A percentile compares a stretch with the other conserved stretches of the same genome.
Conservation (phyloP, 2,329 filamentous ascomycete genomes). For the Dryadomyces quercivorus region DNA sequence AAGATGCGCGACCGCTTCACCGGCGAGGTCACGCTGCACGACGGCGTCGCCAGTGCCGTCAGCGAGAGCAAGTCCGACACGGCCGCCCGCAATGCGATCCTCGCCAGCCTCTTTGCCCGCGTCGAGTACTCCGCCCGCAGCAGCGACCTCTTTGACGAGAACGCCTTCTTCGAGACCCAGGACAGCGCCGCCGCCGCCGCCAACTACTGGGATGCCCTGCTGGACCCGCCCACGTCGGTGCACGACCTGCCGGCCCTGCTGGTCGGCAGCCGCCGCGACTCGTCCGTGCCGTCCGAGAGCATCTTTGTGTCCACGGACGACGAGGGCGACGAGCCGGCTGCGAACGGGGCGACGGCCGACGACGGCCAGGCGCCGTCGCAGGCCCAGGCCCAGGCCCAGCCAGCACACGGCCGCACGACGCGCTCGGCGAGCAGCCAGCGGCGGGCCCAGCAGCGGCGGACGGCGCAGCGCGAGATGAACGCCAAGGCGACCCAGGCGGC, state of each 20-base stretch:
- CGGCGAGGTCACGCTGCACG: slow-evolving; percentile 42
- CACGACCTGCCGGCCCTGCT: slow-evolving; percentile 30
- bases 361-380: too few species aligned
- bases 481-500: slow-evolving; percentile 28
- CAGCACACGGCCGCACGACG: not conserved
- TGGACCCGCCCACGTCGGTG: slow-evolving; percentile 32
- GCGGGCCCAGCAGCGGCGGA: not conserved
- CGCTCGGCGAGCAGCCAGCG: not conserved
- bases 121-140: slow-evolving; percentile 10
- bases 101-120: slow-evolving; percentile 27
- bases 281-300: not conserved
- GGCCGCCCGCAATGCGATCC: slow-evolving; percentile 11
- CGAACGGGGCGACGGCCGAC: too few species aligned
- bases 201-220: slow-evolving; percentile 29
- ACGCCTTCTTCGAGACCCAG: not conserved
- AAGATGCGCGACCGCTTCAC: slow-evolving; percentile 28
- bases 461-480: slow-evolving; percentile 20
- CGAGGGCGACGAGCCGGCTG: not conserved
- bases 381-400: too few species aligned
- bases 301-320: slow-evolving; percentile 2
- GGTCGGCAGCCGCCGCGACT: slow-evolving; percentile 14
- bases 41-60: slow-evolving; percentile 44
- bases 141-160: not conserved
- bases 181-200: slow-evolving; percentile 4
- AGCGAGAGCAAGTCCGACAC: slow-evolving; percentile 11